Conservation (phyloP, 345 rosid genomes). For the Erodium maritimum region DNA sequence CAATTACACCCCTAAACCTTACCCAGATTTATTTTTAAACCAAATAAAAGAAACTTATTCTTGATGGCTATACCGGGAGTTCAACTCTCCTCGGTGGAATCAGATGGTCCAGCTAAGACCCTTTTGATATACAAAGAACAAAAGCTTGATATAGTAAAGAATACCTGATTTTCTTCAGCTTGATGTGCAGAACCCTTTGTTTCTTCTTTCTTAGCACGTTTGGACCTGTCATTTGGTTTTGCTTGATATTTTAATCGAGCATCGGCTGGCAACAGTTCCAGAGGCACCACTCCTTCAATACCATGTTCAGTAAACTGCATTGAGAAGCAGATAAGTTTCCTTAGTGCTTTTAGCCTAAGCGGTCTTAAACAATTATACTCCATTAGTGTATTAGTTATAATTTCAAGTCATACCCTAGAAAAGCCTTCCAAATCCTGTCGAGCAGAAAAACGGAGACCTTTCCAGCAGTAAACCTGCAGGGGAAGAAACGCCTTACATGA, state of each 20-base stretch:
- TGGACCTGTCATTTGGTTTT: constrained; percentile 71
- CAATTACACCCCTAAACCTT: no score
- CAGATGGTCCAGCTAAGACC: no score
- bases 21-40: no score
- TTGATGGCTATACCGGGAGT: no score
- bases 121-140: no score
- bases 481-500: not conserved
- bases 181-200: constrained; percentile 39
- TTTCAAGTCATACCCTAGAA: constrained; percentile 49
- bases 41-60: no score
- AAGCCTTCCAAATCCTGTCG: constrained; percentile 96
- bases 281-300: constrained; percentile 91
- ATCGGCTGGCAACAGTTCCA: constrained; percentile 67
- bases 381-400: constrained; percentile 1
- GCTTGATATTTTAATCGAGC: constrained; percentile 77
- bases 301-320: constrained; percentile 91
- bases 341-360: no score
- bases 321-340: not conserved
- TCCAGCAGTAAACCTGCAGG: constrained; percentile 95
- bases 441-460: constrained; percentile 86
- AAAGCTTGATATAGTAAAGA: no score
- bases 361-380: no score
- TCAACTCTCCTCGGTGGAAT: no score
- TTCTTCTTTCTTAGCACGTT: constrained; percentile 89
- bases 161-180: constrained; percentile 61